These are phyloP conservation scores for Globisporangium recalcitrans DNA, from an alignment of 352 stramenopile genomes.

Conservation along the genomic window DNA sequence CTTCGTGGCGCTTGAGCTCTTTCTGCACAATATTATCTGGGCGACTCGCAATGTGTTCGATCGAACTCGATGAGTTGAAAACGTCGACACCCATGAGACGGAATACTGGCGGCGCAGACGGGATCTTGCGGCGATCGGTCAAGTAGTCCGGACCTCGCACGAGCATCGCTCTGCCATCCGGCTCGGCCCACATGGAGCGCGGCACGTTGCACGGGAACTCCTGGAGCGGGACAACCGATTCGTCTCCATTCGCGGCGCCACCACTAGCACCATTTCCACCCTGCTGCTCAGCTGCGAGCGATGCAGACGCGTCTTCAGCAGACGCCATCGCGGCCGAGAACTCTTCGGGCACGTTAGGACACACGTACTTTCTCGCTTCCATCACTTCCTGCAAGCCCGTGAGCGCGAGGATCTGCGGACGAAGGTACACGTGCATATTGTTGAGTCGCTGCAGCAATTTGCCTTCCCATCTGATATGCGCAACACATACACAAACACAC, in stretches of 20 bases:
- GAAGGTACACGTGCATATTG: constrained; percentile 49
- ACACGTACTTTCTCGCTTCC: constrained; percentile 74
- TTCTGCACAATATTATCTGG: constrained; percentile 59
- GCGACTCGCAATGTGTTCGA: constrained; percentile 60
- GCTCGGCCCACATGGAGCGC: constrained; percentile 64
- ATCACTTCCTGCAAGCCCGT: constrained; percentile 61
- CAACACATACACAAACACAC: background rate
- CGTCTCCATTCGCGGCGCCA: background rate
- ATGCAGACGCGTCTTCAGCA: constrained; percentile 11
- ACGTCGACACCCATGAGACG: constrained; percentile 64
- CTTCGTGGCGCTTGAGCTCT: constrained; percentile 51
- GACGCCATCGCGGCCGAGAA: constrained; percentile 42
- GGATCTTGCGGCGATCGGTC: constrained; percentile 63
- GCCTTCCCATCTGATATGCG: constrained; percentile 38
- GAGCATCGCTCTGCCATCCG: constrained; percentile 58
- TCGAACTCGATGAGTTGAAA: constrained; percentile 42
- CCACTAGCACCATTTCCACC: background rate
- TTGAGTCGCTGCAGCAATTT: constrained; percentile 56
- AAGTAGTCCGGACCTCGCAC: constrained; percentile 70
- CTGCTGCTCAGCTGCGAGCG: background rate
- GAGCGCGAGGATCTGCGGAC: constrained; percentile 52
- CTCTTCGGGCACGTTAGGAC: constrained; percentile 57
- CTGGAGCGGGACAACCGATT: constrained; percentile 21
- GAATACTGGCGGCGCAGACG: constrained; percentile 58
- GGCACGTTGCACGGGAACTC: constrained; percentile 55